A percentile compares a stretch with the other conserved stretches of the same genome.
These are phyloP conservation scores for Colletotrichum sp. DNA, from an alignment of 2,329 filamentous ascomycete genomes.

Conservation along the genomic window DNA sequence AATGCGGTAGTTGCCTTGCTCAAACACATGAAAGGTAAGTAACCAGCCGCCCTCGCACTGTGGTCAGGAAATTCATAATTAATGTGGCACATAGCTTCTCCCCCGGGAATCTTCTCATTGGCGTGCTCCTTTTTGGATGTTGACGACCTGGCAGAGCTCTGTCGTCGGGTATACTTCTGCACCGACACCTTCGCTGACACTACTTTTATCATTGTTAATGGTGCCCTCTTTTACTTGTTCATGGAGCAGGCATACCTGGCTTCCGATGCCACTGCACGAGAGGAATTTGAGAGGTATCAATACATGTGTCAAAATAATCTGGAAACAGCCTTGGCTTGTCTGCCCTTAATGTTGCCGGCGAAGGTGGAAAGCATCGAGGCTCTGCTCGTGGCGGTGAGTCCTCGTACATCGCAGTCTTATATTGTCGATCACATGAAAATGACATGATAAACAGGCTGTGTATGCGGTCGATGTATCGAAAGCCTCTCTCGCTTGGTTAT, in stretches of 20 bases:
- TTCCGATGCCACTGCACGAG: conserved; percentile 31
- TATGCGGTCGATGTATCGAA: conserved; percentile 68
- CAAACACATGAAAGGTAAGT: conserved; percentile 50
- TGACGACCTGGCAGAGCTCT: conserved; percentile 54
- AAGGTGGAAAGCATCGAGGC: conserved; percentile 62
- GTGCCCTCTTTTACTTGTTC: conserved; percentile 55
- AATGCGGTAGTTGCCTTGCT: conserved; percentile 53
- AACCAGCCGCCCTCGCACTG: background rate
- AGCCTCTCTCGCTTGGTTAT: conserved; percentile 68
- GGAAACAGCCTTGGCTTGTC: conserved; percentile 54
- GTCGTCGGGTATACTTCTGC: conserved; percentile 55
- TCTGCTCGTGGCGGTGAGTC: conserved; percentile 61
- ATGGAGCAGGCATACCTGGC: conserved; percentile 48
- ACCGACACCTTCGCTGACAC: conserved; percentile 56
- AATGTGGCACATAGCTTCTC: conserved; percentile 39
- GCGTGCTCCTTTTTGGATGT: conserved; percentile 55
- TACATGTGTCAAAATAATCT: conserved; percentile 52
- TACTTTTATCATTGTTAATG: conserved; percentile 56
- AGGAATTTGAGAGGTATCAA: conserved; percentile 43
- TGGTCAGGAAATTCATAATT: background rate
- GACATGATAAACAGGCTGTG: conserved; percentile 47
- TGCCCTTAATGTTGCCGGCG: conserved; percentile 62
- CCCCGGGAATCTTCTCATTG: conserved; percentile 55
- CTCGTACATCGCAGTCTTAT: background rate
- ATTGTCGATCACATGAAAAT: background rate